Percentiles rank a stretch among this genome's conserved stretches.
These are phyloP conservation scores for Delonix regia DNA, from an alignment of 306 rosid species.

Conservation along the genomic window DNA sequence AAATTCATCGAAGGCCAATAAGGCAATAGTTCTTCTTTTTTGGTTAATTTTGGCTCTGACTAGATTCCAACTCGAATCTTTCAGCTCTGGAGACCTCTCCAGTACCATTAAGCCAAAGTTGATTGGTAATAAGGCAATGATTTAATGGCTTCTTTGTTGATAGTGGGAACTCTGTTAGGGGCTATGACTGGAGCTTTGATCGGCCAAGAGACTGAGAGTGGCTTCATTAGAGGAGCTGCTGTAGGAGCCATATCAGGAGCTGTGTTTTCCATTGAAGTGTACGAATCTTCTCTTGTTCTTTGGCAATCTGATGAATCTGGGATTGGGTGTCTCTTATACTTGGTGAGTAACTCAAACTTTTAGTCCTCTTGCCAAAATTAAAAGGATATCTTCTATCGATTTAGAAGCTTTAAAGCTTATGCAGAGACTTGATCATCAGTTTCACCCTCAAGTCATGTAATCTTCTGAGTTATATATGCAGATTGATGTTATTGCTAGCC, in stretches of 20 bases:
- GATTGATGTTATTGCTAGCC: conserved; percentile 97
- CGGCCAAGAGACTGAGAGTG: conserved; percentile 98
- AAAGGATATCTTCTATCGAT: conserved; percentile 1
- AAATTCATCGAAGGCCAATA: conserved; percentile 13
- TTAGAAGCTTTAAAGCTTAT: conserved; percentile 6
- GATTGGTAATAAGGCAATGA: neutral
- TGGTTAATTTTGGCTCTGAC: no score
- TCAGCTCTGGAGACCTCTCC: neutral
- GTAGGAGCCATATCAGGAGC: conserved; percentile 99
- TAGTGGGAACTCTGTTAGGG: conserved; percentile 92
- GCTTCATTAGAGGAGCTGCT: conserved; percentile 96
- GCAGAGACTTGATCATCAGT: conserved; percentile 22
- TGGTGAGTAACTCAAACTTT: conserved; percentile 60
- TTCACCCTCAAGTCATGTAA: neutral
- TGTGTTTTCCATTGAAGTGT: conserved; percentile 97
- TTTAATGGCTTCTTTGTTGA: conserved; percentile 40
- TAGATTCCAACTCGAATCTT: neutral
- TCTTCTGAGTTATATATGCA: conserved; percentile 36
- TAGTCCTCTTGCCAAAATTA: neutral
- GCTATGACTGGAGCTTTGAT: conserved; percentile 98
- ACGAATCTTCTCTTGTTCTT: conserved; percentile 89
- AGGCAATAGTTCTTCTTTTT: neutral
- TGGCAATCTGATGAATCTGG: conserved; percentile 99
- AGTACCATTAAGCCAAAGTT: neutral
- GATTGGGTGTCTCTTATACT: conserved; percentile 84